phyloP scores from a whole-genome alignment of 306 rosid genomes.

The Gleditsia sinensis region DNA sequence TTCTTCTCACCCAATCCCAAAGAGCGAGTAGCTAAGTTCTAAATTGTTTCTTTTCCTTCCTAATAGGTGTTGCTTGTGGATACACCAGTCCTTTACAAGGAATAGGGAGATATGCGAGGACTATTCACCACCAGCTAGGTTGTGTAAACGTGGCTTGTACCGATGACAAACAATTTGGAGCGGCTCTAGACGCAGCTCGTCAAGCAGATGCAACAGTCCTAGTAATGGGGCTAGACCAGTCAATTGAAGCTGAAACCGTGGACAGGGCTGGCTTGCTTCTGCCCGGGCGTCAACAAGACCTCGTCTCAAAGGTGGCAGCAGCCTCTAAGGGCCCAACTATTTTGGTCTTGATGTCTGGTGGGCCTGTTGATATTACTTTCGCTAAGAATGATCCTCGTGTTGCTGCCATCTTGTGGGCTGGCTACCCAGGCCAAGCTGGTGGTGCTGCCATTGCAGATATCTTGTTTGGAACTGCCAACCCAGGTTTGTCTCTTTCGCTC shows the following conservation, averaged over 20 bases:
- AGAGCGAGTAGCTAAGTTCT: not conserved
- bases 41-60: not conserved
- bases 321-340: slow-evolving; percentile 69
- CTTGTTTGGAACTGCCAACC: slow-evolving; percentile 61
- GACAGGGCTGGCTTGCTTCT: slow-evolving; percentile 65
- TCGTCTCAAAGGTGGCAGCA: slow-evolving; percentile 64
- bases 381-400: slow-evolving; percentile 62
- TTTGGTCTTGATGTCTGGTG: slow-evolving; percentile 81
- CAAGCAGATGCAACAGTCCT: slow-evolving; percentile 69
- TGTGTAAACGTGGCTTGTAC: slow-evolving; percentile 64
- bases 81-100: slow-evolving; percentile 78
- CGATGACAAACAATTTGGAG: slow-evolving; percentile 45
- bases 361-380: slow-evolving; percentile 73
- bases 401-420: slow-evolving; percentile 69
- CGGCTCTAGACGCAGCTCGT: slow-evolving; percentile 57
- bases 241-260: slow-evolving; percentile 72
- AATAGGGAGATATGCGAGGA: slow-evolving; percentile 46
- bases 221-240: slow-evolving; percentile 80
- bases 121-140: slow-evolving; percentile 58
- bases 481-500: slow-evolving; percentile 40
- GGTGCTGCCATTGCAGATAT: slow-evolving; percentile 80
- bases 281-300: slow-evolving; percentile 81
- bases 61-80: slow-evolving; percentile 66
- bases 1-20: too few relatives aligned
- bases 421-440: slow-evolving; percentile 88